phyloP scores from a whole-genome alignment of 106 monocot species.

The Triglochin maritima region DNA sequence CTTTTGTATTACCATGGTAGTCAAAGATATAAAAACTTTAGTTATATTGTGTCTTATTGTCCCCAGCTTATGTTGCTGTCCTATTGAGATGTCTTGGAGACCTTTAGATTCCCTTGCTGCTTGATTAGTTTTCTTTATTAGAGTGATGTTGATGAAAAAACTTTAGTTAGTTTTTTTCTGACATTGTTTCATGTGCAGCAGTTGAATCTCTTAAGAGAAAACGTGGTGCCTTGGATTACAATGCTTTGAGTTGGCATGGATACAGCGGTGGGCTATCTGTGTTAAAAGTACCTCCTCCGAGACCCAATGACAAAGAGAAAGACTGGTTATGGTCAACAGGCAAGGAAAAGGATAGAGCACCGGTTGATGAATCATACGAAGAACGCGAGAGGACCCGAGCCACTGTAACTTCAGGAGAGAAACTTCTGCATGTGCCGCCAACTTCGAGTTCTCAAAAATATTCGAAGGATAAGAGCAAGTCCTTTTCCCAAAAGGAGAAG shows the following conservation, averaged over 20 bases:
- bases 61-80: too few species aligned
- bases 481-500: constrained; percentile 95
- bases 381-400: constrained; percentile 58
- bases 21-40: too few species aligned
- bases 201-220: constrained; percentile 38
- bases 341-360: constrained; percentile 10
- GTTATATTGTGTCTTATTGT: too few species aligned
- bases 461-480: constrained; percentile 14
- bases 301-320: constrained; percentile 27
- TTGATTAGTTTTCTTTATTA: background rate
- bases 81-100: too few species aligned
- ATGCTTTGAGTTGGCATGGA: constrained; percentile 74
- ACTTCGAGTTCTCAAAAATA: constrained; percentile 5
- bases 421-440: constrained; percentile 20
- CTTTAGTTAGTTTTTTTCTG: background rate
- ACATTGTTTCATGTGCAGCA: constrained; percentile 17
- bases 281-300: constrained; percentile 66
- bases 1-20: too few species aligned
- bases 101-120: too few species aligned
- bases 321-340: constrained; percentile 96
- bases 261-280: constrained; percentile 77
- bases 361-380: constrained; percentile 37
- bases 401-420: constrained; percentile 34
- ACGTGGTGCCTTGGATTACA: constrained; percentile 37
- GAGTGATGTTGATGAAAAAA: background rate